A percentile compares a stretch with the other conserved stretches of the same genome.
These are phyloP conservation scores for Cryphonectria carpinicola DNA, from an alignment of 2,329 filamentous ascomycete species.

Conservation along the genomic window DNA sequence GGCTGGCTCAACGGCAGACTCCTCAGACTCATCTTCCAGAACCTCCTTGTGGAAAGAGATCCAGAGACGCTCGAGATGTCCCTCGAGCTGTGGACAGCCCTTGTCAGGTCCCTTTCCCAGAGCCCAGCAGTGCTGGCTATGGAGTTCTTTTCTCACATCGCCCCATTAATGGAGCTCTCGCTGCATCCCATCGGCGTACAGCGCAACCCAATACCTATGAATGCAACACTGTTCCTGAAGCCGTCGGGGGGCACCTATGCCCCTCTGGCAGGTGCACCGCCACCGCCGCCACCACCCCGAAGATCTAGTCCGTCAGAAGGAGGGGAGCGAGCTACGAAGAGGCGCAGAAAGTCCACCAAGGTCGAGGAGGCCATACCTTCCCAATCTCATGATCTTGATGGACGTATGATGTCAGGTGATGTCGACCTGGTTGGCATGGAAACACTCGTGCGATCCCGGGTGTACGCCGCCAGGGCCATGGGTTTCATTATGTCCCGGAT, in stretches of 20 bases:
- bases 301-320: constrained; percentile 57
- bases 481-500: constrained; percentile 81
- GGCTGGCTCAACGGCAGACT: constrained; percentile 93
- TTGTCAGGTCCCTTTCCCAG: constrained; percentile 71
- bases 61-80: constrained; percentile 81
- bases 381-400: constrained; percentile 94
- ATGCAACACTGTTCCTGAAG: constrained; percentile 84
- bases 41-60: constrained; percentile 90
- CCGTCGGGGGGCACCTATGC: constrained; percentile 87
- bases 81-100: constrained; percentile 81
- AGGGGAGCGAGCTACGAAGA: constrained; percentile 69
- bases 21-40: constrained; percentile 89
- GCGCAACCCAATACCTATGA: constrained; percentile 90
- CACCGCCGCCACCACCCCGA: constrained; percentile 48
- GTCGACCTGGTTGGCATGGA: constrained; percentile 93
- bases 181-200: constrained; percentile 92
- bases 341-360: constrained; percentile 84
- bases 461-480: constrained; percentile 84
- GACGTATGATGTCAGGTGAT: constrained; percentile 96
- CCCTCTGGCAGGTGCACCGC: constrained; percentile 48
- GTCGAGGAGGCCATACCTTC: constrained; percentile 67
- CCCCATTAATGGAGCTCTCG: constrained; percentile 81
- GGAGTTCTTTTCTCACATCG: constrained; percentile 76
- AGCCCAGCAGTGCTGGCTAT: constrained; percentile 67
- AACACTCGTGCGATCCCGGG: constrained; percentile 82